phyloP scores from a whole-genome alignment of 495 filamentous ascomycete genomes.

The Penicillium goetzii region DNA sequence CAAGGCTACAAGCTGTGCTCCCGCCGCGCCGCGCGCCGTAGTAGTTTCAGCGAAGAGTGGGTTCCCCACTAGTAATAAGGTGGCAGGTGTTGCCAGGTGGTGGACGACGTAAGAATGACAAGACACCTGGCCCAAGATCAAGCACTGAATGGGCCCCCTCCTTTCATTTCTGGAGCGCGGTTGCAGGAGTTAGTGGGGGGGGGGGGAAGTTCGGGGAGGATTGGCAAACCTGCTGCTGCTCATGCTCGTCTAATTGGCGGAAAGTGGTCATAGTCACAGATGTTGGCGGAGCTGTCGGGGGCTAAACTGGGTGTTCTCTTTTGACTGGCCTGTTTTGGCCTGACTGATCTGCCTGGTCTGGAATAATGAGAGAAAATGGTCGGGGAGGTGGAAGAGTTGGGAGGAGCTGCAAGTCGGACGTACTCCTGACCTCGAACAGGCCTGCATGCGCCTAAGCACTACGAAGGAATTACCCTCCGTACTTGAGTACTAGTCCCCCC shows the following conservation, averaged over 20 bases:
- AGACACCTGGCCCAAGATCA: neutral
- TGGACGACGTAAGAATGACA: neutral
- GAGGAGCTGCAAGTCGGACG: neutral
- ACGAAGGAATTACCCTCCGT: too few relatives aligned
- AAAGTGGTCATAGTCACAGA: neutral
- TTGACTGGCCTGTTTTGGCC: neutral
- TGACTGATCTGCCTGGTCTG: neutral
- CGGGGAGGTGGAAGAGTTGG: neutral
- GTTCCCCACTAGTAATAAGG: neutral
- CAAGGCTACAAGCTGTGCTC: neutral
- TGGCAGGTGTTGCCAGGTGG: neutral
- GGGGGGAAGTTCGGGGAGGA: neutral
- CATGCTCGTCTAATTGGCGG: conserved; percentile 2
- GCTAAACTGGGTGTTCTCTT: conserved; percentile 1
- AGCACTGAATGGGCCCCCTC: conserved; percentile 5
- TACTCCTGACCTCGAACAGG: conserved; percentile 3
- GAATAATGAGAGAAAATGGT: neutral
- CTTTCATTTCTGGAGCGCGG: neutral
- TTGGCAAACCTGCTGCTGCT: neutral
- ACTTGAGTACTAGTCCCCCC: neutral
- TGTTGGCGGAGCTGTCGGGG: neutral
- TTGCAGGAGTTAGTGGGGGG: neutral
- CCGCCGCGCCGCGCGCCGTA: neutral
- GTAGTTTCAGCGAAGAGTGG: neutral
- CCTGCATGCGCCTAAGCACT: neutral